These are phyloP conservation scores for Nectriaceae sp. DNA, from an alignment of 2,329 filamentous ascomycete species.

Conservation along the genomic window DNA sequence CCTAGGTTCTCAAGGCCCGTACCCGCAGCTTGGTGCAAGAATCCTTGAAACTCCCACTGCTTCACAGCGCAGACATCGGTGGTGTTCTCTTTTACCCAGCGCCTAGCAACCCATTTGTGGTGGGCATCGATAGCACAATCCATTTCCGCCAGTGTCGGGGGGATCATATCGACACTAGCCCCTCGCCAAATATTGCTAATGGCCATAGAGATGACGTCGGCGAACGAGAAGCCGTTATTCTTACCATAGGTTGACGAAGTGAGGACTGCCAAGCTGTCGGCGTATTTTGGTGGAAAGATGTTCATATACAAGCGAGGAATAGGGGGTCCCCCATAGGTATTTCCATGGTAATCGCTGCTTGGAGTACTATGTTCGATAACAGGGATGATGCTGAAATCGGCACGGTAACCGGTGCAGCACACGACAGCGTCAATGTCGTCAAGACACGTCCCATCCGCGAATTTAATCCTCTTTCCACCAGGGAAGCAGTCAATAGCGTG, in stretches of 20 bases:
- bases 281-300: conserved; percentile 40
- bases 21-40: conserved; percentile 41
- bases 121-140: conserved; percentile 26
- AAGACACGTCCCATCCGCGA: conserved; percentile 26
- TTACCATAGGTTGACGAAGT: conserved; percentile 32
- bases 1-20: conserved; percentile 44
- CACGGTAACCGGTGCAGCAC: conserved; percentile 31
- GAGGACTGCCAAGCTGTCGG: conserved; percentile 39
- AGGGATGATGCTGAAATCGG: conserved; percentile 12
- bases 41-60: conserved; percentile 36
- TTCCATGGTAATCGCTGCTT: conserved; percentile 1
- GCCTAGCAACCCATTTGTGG: conserved; percentile 28
- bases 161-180: conserved; percentile 27
- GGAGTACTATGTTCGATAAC: conserved; percentile 25
- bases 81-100: conserved; percentile 20
- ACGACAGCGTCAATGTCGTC: conserved; percentile 29
- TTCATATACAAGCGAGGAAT: conserved; percentile 41
- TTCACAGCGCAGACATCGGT: conserved; percentile 24
- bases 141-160: conserved; percentile 32
- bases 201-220: conserved; percentile 41
- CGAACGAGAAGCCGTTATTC: conserved; percentile 34
- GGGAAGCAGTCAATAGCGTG: conserved; percentile 28
- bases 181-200: conserved; percentile 42
- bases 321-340: conserved; percentile 30
- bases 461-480: conserved; percentile 24